Evolutionary conservation across 208 protist species (phyloP).

Genomic region (Acanthamoeba quina): DNA sequence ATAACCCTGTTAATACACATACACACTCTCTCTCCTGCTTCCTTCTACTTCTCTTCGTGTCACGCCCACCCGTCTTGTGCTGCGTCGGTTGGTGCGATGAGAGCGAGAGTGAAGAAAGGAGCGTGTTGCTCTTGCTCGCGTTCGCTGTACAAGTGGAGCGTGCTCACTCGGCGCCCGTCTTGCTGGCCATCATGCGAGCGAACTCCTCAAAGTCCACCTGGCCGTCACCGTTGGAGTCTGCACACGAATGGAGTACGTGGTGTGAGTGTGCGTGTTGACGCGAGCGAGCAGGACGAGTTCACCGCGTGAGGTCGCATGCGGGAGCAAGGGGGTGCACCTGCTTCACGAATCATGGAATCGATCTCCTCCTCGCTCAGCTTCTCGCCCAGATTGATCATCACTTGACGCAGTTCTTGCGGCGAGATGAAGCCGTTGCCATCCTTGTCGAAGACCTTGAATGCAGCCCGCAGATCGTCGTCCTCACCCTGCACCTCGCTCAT

Average conservation of each 20-base stretch:
- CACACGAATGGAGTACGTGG: not conserved
- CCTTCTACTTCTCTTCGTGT: too few species aligned
- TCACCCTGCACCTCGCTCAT: constrained; percentile 87
- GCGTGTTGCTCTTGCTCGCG: not conserved
- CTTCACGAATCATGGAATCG: constrained; percentile 92
- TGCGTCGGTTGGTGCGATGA: not conserved
- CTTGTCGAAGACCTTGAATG: constrained; percentile 90
- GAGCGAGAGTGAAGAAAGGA: too few species aligned
- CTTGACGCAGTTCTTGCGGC: constrained; percentile 91
- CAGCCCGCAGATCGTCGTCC: constrained; percentile 88
- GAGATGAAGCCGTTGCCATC: constrained; percentile 87
- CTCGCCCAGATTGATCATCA: constrained; percentile 93
- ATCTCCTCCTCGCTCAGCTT: constrained; percentile 92
- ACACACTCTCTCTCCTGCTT: too few species aligned
- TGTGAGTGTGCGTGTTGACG: not conserved
- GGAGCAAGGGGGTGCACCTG: constrained; percentile 36
- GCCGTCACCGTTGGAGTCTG: constrained; percentile 90
- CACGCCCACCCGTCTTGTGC: too few species aligned
- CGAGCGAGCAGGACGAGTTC: not conserved
- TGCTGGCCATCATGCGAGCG: constrained; percentile 87
- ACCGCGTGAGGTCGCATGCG: too few species aligned
- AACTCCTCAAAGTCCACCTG: constrained; percentile 92
- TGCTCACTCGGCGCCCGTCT: not conserved
- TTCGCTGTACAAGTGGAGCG: not conserved
- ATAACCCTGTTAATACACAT: constrained; percentile 36